Evolutionary conservation across 192 early-diverging fungal species (phyloP).

Genomic region (Coemansia erecta): DNA sequence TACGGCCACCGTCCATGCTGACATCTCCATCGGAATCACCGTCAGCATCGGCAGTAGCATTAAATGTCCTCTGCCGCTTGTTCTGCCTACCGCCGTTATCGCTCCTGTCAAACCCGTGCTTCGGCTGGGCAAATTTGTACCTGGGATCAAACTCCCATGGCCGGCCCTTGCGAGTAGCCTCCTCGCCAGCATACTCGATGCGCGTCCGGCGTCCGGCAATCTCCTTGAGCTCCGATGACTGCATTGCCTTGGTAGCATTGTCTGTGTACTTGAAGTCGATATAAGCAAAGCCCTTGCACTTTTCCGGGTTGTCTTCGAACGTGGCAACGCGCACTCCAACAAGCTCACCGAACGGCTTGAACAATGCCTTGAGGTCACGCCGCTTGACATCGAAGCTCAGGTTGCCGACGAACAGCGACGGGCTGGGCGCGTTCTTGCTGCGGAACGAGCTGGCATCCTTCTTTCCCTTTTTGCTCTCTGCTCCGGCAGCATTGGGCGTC

Average conservation of each 20-base stretch:
- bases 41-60: not conserved
- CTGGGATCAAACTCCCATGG: conserved; percentile 60
- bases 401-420: conserved; percentile 71
- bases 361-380: conserved; percentile 54
- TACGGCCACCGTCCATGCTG: too few relatives aligned
- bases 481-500: not conserved
- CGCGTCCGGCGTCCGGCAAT: conserved; percentile 59
- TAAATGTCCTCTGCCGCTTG: conserved; percentile 9
- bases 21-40: conserved; percentile 19
- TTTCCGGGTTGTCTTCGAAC: conserved; percentile 69
- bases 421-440: conserved; percentile 58
- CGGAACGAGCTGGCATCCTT: conserved; percentile 28
- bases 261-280: conserved; percentile 65
- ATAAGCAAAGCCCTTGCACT: conserved; percentile 77
- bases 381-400: conserved; percentile 59
- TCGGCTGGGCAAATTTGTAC: conserved; percentile 13
- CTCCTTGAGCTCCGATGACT: conserved; percentile 54
- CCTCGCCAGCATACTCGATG: conserved; percentile 67
- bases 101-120: too few relatives aligned
- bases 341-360: conserved; percentile 63
- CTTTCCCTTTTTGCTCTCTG: conserved; percentile 19
- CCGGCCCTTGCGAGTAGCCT: conserved; percentile 63
- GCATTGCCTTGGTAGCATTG: conserved; percentile 63
- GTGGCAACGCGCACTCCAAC: conserved; percentile 67
- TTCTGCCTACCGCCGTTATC: not conserved